Evolutionary conservation across 768 basidiomycete genomes (phyloP).

Genomic region (Serendipita sp.): DNA sequence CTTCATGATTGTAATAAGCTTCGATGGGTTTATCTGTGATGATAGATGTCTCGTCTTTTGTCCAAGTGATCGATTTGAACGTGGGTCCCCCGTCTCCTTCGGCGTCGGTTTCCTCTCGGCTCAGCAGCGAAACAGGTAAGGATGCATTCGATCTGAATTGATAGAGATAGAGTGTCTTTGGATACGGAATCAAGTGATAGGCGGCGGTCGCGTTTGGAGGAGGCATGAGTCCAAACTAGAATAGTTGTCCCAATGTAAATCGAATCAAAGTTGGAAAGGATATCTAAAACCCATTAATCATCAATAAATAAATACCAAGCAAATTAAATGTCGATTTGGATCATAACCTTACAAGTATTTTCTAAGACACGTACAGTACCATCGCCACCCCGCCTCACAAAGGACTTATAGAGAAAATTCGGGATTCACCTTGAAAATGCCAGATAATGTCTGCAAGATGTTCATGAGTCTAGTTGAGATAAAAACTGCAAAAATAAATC

Average conservation of each 20-base stretch:
- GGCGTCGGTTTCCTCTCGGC: background rate
- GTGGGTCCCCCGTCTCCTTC: background rate
- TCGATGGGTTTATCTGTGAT: slow-evolving; percentile 28
- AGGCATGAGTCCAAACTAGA: background rate
- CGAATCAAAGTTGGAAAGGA: no score
- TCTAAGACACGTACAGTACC: no score
- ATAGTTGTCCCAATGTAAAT: no score
- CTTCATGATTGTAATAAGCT: slow-evolving; percentile 22
- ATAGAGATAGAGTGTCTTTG: background rate
- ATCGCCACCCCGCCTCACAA: no score
- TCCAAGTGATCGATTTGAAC: slow-evolving; percentile 44
- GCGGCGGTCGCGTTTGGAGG: background rate
- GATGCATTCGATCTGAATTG: background rate
- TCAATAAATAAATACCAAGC: no score
- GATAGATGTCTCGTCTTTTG: slow-evolving; percentile 44
- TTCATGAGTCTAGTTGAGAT: background rate
- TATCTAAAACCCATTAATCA: no score
- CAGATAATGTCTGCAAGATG: background rate
- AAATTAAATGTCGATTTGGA: no score
- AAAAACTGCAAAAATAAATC: background rate
- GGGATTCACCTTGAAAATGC: no score
- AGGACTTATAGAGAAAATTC: background rate
- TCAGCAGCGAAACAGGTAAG: background rate
- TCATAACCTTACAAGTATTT: no score
- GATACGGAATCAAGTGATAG: background rate